These are phyloP conservation scores for Phytophthora rubi DNA, from an alignment of 352 stramenopile genomes.

Conservation along the genomic window DNA sequence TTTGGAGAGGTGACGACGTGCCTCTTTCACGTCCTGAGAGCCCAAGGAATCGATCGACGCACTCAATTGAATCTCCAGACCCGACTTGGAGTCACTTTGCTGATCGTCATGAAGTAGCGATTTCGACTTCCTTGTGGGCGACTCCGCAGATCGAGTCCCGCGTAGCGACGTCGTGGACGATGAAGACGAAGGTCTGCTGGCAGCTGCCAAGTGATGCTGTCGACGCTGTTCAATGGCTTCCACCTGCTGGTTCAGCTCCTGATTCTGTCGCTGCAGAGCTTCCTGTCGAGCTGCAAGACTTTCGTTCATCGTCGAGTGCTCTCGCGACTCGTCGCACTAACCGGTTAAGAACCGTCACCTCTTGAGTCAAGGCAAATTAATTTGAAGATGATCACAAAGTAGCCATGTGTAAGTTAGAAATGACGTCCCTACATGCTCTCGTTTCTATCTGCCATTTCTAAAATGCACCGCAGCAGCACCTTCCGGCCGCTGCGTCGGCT, in stretches of 20 bases:
- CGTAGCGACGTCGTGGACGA: conserved; percentile 26
- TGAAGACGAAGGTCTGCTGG: conserved; percentile 20
- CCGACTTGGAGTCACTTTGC: conserved; percentile 17
- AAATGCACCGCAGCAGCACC: background rate
- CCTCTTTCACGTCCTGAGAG: conserved; percentile 32
- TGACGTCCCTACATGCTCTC: too few species aligned
- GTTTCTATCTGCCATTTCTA: too few species aligned
- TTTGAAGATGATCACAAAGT: too few species aligned
- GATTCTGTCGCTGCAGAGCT: conserved; percentile 66
- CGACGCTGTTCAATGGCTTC: conserved; percentile 70
- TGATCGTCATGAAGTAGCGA: background rate
- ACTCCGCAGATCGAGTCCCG: conserved; percentile 21
- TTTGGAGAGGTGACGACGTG: conserved; percentile 20
- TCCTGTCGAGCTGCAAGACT: conserved; percentile 63
- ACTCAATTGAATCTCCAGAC: conserved; percentile 56
- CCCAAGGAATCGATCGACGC: conserved; percentile 61
- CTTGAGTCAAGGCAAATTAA: too few species aligned
- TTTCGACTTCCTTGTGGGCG: conserved; percentile 6
- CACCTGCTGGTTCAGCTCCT: conserved; percentile 67
- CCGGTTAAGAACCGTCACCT: too few species aligned
- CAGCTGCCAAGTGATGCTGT: conserved; percentile 49
- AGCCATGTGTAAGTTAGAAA: too few species aligned
- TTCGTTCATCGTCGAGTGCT: conserved; percentile 52
- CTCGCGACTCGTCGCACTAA: conserved; percentile 14
- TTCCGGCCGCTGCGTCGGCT: background rate